Percentiles rank a stretch among this genome's conserved stretches.
phyloP scores from a whole-genome alignment of 177 flowering plant species.

The Telopea speciosissima region DNA sequence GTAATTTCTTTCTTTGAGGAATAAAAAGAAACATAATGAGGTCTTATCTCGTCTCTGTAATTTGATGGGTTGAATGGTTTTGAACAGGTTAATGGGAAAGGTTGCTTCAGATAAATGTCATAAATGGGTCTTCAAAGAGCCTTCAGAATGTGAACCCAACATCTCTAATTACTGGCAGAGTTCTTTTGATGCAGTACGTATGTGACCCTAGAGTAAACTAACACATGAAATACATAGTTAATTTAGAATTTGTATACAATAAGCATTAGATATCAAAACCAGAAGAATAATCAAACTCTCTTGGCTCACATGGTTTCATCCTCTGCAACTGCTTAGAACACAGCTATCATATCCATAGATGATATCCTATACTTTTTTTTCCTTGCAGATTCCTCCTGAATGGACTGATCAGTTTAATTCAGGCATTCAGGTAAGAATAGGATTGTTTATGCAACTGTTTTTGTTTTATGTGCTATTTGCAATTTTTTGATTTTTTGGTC shows the following conservation, averaged over 20 bases:
- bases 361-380: slow-evolving; percentile 7
- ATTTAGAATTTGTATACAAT: too few relatives aligned
- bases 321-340: background rate
- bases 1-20: background rate
- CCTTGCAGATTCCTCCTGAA: slow-evolving; percentile 88
- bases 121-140: slow-evolving; percentile 99
- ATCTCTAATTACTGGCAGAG: slow-evolving; percentile 99
- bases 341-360: background rate
- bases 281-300: too few relatives aligned
- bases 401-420: slow-evolving; percentile 99
- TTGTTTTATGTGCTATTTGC: slow-evolving; percentile 1
- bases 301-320: background rate
- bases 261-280: too few relatives aligned
- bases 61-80: slow-evolving; percentile 19
- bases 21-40: too few relatives aligned
- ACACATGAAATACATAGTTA: too few relatives aligned
- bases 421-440: slow-evolving; percentile 79
- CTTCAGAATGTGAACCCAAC: slow-evolving; percentile 87
- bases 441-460: background rate
- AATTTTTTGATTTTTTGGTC: background rate
- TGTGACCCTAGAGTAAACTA: background rate
- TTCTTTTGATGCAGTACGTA: slow-evolving; percentile 87
- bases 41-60: background rate
- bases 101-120: slow-evolving; percentile 99
- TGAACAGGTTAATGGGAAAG: slow-evolving; percentile 95